Evolutionary conservation across 371 early-diverging fungal genomes (phyloP).

Genomic region (Saksenaea oblongispora): DNA sequence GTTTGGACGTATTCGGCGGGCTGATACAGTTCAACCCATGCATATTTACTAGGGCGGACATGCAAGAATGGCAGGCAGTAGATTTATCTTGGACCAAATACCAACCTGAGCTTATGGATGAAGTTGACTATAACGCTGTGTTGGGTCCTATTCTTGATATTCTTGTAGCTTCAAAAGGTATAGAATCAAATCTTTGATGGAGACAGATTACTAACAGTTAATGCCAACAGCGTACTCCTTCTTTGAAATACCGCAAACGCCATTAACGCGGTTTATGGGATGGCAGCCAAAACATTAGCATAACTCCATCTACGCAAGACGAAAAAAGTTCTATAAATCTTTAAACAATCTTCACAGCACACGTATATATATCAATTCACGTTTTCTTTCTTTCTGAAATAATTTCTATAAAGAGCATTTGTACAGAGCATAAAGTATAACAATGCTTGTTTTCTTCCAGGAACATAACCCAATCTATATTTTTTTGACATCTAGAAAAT

Average conservation of each 20-base stretch:
- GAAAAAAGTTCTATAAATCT: neutral
- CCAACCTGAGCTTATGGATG: slow-evolving; percentile 16
- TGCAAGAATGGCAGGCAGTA: slow-evolving; percentile 30
- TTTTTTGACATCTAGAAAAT: no score
- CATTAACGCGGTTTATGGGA: slow-evolving; percentile 39
- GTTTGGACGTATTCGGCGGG: slow-evolving; percentile 40
- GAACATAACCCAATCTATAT: no score
- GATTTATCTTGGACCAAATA: slow-evolving; percentile 24
- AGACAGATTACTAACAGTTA: neutral
- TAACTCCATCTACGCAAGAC: neutral
- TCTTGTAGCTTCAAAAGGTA: slow-evolving; percentile 44
- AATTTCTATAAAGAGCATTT: neutral
- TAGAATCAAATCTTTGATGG: neutral
- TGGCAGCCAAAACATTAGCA: slow-evolving; percentile 39
- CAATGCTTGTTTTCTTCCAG: no score
- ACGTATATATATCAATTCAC: neutral
- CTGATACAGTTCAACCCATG: slow-evolving; percentile 40
- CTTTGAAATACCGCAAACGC: slow-evolving; percentile 48
- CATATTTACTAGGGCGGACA: slow-evolving; percentile 35
- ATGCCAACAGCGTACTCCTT: slow-evolving; percentile 39
- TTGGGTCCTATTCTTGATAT: slow-evolving; percentile 43
- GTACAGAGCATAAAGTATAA: neutral
- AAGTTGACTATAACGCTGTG: slow-evolving; percentile 27
- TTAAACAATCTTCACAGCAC: neutral
- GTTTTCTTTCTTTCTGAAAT: neutral